Percentiles rank a stretch among this genome's conserved stretches.
These are phyloP conservation scores for Kurtzmaniella cleridarum DNA, from an alignment of 805 yeast genomes.

Conservation along the genomic window DNA sequence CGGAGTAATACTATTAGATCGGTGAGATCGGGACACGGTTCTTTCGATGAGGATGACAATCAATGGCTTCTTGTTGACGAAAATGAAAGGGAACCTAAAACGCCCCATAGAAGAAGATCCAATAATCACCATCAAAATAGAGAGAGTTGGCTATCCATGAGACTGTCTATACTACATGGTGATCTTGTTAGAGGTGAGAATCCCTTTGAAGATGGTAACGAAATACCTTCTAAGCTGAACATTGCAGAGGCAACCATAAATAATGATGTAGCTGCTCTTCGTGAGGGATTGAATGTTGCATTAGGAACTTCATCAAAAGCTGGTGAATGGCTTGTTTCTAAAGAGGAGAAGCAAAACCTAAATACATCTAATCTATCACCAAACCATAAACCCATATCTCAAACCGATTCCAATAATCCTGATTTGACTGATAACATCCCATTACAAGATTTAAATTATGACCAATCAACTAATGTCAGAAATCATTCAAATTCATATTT, in stretches of 20 bases:
- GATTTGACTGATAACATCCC: slow-evolving; percentile 14
- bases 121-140: not conserved
- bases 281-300: slow-evolving; percentile 29
- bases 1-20: no score
- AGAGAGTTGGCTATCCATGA: no score
- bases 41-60: no score
- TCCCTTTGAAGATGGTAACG: slow-evolving; percentile 3
- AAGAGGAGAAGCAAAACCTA: not conserved
- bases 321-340: slow-evolving; percentile 22
- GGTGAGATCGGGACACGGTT: no score
- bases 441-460: slow-evolving; percentile 8
- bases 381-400: not conserved
- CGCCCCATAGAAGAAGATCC: not conserved
- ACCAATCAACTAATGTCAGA: slow-evolving; percentile 3
- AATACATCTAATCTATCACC: slow-evolving; percentile 4
- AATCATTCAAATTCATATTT: not conserved
- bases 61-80: no score
- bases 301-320: slow-evolving; percentile 20
- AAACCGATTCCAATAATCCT: not conserved
- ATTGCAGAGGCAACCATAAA: slow-evolving; percentile 20
- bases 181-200: slow-evolving; percentile 11
- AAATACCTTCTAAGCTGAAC: slow-evolving; percentile 8
- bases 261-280: slow-evolving; percentile 26
- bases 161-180: slow-evolving; percentile 4
- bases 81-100: no score